Conservation (phyloP, 2,329 filamentous ascomycete genomes). For the Clonostachys rosea region DNA sequence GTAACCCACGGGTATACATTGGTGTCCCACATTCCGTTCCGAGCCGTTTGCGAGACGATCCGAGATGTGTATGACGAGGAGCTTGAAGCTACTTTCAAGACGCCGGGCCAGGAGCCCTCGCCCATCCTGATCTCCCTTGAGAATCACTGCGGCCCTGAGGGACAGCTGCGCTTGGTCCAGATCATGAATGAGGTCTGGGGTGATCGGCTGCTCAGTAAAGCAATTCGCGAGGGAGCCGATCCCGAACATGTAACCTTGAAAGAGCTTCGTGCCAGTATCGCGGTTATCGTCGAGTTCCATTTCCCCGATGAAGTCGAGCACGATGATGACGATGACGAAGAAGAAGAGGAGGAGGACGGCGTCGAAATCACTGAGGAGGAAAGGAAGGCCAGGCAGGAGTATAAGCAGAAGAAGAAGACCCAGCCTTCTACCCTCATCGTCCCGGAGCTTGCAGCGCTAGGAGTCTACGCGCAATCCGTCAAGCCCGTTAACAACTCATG, state of each 20-base stretch:
- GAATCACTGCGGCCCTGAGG: conserved; percentile 58
- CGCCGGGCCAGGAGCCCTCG: conserved; percentile 35
- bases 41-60: conserved; percentile 61
- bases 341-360: conserved; percentile 33
- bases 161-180: conserved; percentile 55
- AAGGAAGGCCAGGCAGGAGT: conserved; percentile 41
- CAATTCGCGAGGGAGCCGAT: conserved; percentile 48
- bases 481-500: conserved; percentile 64
- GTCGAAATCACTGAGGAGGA: conserved; percentile 23
- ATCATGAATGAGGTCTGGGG: conserved; percentile 64
- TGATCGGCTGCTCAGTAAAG: conserved; percentile 52
- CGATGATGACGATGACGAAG: conserved; percentile 25
- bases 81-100: conserved; percentile 28
- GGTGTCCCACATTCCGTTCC: conserved; percentile 61
- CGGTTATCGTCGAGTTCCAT: conserved; percentile 65
- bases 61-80: conserved; percentile 58
- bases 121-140: conserved; percentile 63
- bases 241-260: conserved; percentile 55
- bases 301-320: conserved; percentile 39
- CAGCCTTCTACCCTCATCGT: conserved; percentile 44
- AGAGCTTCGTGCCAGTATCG: conserved; percentile 58
- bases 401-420: conserved; percentile 41
- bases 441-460: conserved; percentile 59
- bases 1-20: conserved; percentile 68
- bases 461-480: conserved; percentile 66